Evolutionary conservation across 225 moss, liverwort and hornwort genomes (phyloP).

Genomic region (Anthoceros angustus): DNA sequence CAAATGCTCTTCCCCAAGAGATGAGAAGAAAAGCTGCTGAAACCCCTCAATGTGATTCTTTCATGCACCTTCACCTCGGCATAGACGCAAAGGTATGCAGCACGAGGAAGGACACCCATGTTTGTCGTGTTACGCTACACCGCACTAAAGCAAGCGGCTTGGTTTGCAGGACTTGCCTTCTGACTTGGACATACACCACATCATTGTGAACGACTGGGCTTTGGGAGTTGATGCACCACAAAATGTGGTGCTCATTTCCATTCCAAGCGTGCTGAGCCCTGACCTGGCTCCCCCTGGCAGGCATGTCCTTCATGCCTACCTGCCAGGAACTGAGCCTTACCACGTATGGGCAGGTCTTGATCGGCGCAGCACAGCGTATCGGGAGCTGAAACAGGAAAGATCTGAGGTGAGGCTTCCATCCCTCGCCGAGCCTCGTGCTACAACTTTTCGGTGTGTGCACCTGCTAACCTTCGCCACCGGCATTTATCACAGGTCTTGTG

Average conservation of each 20-base stretch:
- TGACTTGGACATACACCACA: slow-evolving; percentile 76
- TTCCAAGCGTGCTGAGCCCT: slow-evolving; percentile 78
- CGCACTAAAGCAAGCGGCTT: neutral
- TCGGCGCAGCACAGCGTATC: slow-evolving; percentile 50
- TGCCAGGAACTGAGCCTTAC: slow-evolving; percentile 89
- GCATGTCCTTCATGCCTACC: slow-evolving; percentile 84
- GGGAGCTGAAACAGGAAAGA: slow-evolving; percentile 57
- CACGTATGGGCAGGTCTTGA: slow-evolving; percentile 69
- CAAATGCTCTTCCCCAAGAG: slow-evolving; percentile 41
- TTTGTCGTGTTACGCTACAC: neutral
- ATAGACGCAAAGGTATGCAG: slow-evolving; percentile 66
- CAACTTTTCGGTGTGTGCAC: neutral
- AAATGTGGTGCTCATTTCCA: slow-evolving; percentile 78
- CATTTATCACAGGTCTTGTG: slow-evolving; percentile 46
- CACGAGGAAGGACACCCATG: neutral
- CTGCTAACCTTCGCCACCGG: neutral
- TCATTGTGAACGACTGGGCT: slow-evolving; percentile 85
- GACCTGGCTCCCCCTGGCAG: slow-evolving; percentile 80
- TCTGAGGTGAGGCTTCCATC: slow-evolving; percentile 39
- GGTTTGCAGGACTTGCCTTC: slow-evolving; percentile 48
- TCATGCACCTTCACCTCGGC: slow-evolving; percentile 95
- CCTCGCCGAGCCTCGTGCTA: neutral
- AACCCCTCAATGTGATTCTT: slow-evolving; percentile 78
- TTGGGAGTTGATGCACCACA: slow-evolving; percentile 78
- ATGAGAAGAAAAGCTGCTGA: slow-evolving; percentile 38